phyloP scores from a whole-genome alignment of 306 rosid species.

The Vigna unguiculata region DNA sequence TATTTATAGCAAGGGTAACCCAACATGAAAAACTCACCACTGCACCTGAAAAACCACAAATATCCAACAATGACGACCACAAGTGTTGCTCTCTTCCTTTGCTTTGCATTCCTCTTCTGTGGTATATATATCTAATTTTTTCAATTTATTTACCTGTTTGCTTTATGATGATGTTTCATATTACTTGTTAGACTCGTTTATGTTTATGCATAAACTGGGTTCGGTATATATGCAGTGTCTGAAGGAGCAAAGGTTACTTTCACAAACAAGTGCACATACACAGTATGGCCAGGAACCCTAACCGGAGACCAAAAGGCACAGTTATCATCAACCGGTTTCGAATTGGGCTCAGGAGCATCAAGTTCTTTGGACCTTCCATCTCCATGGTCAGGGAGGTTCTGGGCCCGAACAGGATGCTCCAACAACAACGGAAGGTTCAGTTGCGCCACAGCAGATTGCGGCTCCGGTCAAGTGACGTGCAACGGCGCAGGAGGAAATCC shows the following conservation, averaged over 20 bases:
- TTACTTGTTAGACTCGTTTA: not conserved
- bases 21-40: not conserved
- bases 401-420: not conserved
- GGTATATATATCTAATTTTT: slow-evolving; percentile 18
- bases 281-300: slow-evolving; percentile 52
- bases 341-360: slow-evolving; percentile 11
- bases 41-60: not conserved
- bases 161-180: not conserved
- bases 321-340: slow-evolving; percentile 44
- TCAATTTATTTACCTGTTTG: not conserved
- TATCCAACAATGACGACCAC: slow-evolving; percentile 26
- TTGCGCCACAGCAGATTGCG: slow-evolving; percentile 48
- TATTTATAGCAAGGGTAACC: not conserved
- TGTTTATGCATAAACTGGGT: not conserved
- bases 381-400: slow-evolving; percentile 8
- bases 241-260: slow-evolving; percentile 20
- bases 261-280: slow-evolving; percentile 42
- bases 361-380: not conserved
- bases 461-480: slow-evolving; percentile 16
- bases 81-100: slow-evolving; percentile 28
- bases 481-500: slow-evolving; percentile 4
- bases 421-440: slow-evolving; percentile 30
- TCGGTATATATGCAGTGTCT: not conserved
- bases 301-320: slow-evolving; percentile 32
- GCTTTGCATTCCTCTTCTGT: slow-evolving; percentile 51